Evolutionary conservation across 176 grass and related monocot genomes (phyloP), one percentile per base, ranked within the genome.

Genomic region (Echinochloa phyllopogon): DNA sequence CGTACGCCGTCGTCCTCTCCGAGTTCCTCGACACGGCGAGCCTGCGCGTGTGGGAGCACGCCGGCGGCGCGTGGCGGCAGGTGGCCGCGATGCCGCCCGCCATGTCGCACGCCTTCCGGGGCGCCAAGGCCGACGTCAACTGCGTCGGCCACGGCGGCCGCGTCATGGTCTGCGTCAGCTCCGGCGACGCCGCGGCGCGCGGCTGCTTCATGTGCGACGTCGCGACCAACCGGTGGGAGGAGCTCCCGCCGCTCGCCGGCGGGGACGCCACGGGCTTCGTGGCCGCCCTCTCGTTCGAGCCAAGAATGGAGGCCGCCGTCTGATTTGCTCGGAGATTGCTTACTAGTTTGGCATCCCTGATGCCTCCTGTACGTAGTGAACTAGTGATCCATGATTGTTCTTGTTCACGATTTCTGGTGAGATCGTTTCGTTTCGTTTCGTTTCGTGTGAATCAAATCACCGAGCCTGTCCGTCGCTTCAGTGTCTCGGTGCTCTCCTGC

Each of bases 241-340:
- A 96, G 78, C 69, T 99, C 36, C 90, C 91, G 1, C 86, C 24
- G 38, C 82, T 81, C 59, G 59, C 6, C 50, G 81, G 14, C 12
- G 71, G 27, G 42, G 85, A 81, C 61, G 87, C 42, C 84, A 82
- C 79, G 80, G 94, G 89, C 78, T 99, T 94, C 81, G 86, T 94
- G 69, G 89, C 94, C 68, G 89, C 92, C 21, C 87, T 99, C 91
- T 89, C 91, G 25, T 99, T 96, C 59, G 97, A 99, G 78, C 97
- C 97, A 21, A 92, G 97, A 79, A 75, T 96, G 25, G 97, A 99
- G 78, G 92, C 82, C 55, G 40, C 83, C 84, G 90, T 92, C 25
- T 96, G 82, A 72, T 6, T n/a, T n/a, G n/a, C n/a, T n/a, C n/a
- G n/a, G n/a, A n/a, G 36, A 39, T 65, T 61, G 62, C 25, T 82